Base-by-base conservation (phyloP, 345 rosid genomes). In the Salix brachista region DNA sequence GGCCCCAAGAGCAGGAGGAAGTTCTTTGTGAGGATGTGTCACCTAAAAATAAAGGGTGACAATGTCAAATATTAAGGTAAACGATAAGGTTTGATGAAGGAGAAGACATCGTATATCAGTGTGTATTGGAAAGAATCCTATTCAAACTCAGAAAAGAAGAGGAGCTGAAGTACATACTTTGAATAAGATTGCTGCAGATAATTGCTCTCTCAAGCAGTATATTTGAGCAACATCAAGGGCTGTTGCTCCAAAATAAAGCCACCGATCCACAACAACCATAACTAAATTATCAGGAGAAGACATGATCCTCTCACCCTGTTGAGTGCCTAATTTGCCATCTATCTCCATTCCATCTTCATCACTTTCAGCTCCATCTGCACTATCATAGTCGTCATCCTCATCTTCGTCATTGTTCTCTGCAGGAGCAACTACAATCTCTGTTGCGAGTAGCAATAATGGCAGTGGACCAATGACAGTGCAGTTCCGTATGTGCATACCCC, bases 221-320 rank as follows among this genome's bases (percentile, higher is more conserved):
- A 94, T 89, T 77, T 90, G 97, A 76, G 98, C 98, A 73, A 88
- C 89, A 78, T 96, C 94, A 73, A 96, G 87, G 25, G 98, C 94
- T 28, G 90, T 90, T 67, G 90, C 83, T 78, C 69, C 79, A 78
- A 91, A 90, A 82, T 83, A 86, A 56, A 94, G 94, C 98, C 99
- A 96, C 19, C 91, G 83, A 81, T 93, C 98, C 70, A 90, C 90
- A 37, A 92, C 84, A 44, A 91, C 85, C 25, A 66, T 85, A 48
- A 94, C 93, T 16, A 88, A 78, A 70, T 91, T 90, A 74, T 88
- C 90, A 37, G 99, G 97, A 80, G 90, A 87, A 25, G 97, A 92
- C 95, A 96, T 83, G 67, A 88, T 66, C 78, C 86, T 85, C 67
- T 82, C 79, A 41, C 80, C 87, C 64, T 75, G 77, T 74, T 46